phyloP scores from a whole-genome alignment of 345 rosid species.

The Iberis pinnata region DNA sequence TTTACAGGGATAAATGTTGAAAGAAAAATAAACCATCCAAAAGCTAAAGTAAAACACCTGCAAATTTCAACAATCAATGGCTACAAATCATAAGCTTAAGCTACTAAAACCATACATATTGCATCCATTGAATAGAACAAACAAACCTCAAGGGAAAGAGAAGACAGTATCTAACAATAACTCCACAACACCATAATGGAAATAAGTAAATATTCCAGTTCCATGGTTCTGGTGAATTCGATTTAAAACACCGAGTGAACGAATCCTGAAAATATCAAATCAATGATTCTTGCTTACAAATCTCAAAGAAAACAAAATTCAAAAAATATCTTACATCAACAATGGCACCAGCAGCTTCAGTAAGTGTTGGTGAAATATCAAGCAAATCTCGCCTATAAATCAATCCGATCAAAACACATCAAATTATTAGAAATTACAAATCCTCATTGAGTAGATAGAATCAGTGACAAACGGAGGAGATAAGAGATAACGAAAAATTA shows the following conservation, averaged over 20 bases:
- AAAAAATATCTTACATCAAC: constrained; percentile 56
- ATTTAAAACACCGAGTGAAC: constrained; percentile 91
- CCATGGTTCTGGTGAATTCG: constrained; percentile 92
- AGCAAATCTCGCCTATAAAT: constrained; percentile 68
- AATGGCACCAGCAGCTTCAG: constrained; percentile 98
- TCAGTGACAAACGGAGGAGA: neutral
- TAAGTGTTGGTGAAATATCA: constrained; percentile 77
- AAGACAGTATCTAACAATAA: constrained; percentile 67
- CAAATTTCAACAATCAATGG: constrained; percentile 18
- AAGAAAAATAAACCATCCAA: constrained; percentile 92
- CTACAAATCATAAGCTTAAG: neutral
- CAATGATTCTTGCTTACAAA: neutral
- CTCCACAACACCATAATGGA: constrained; percentile 90
- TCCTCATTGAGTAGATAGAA: neutral
- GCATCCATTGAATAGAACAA: neutral
- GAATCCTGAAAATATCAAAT: constrained; percentile 49
- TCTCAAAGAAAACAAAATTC: too few species aligned
- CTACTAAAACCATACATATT: neutral
- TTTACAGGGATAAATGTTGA: constrained; percentile 71
- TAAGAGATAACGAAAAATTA: constrained; percentile 10
- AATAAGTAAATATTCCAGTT: constrained; percentile 91
- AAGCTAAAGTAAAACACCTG: constrained; percentile 69
- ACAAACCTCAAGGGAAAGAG: constrained; percentile 80
- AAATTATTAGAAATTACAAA: neutral
- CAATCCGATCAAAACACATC: neutral